Evolutionary conservation across 306 rosid genomes (phyloP).

Genomic region (Quillaja saponaria): DNA sequence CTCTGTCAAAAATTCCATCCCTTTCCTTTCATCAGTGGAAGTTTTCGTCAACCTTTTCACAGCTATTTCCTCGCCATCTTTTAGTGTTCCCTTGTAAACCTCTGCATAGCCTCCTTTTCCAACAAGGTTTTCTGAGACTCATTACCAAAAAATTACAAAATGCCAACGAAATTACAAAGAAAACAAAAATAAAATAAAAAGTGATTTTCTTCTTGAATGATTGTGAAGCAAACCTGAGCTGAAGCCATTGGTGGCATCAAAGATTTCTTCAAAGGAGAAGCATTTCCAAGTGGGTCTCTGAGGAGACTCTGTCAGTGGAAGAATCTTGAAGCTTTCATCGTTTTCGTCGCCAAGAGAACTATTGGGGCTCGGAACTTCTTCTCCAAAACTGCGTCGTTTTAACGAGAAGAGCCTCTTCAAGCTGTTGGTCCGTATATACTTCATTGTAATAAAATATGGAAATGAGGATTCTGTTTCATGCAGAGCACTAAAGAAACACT

Average conservation of each 20-base stretch:
- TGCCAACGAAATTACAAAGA: background rate
- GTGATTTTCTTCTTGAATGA: too few species aligned
- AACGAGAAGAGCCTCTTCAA: conserved; percentile 77
- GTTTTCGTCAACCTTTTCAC: conserved; percentile 82
- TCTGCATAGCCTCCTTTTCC: conserved; percentile 95
- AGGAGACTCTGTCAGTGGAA: conserved; percentile 33
- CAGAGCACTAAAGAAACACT: conserved; percentile 25
- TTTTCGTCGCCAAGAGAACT: conserved; percentile 34
- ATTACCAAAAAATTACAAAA: conserved; percentile 1
- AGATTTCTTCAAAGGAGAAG: conserved; percentile 73
- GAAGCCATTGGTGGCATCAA: conserved; percentile 77
- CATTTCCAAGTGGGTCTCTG: conserved; percentile 86
- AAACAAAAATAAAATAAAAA: background rate
- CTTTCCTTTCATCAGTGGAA: conserved; percentile 77
- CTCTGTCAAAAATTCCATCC: conserved; percentile 86
- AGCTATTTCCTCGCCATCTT: conserved; percentile 68
- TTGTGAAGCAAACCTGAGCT: conserved; percentile 52
- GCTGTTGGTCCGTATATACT: conserved; percentile 62
- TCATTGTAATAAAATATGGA: conserved; percentile 47
- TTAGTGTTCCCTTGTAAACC: conserved; percentile 71
- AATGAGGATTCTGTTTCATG: conserved; percentile 52
- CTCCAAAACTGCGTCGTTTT: conserved; percentile 51
- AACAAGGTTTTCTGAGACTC: conserved; percentile 68
- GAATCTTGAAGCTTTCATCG: conserved; percentile 20
- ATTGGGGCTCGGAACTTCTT: conserved; percentile 32